These are phyloP conservation scores for Papiliotrema laurentii DNA, from an alignment of 1,284 basidiomycete genomes.

Conservation along the genomic window DNA sequence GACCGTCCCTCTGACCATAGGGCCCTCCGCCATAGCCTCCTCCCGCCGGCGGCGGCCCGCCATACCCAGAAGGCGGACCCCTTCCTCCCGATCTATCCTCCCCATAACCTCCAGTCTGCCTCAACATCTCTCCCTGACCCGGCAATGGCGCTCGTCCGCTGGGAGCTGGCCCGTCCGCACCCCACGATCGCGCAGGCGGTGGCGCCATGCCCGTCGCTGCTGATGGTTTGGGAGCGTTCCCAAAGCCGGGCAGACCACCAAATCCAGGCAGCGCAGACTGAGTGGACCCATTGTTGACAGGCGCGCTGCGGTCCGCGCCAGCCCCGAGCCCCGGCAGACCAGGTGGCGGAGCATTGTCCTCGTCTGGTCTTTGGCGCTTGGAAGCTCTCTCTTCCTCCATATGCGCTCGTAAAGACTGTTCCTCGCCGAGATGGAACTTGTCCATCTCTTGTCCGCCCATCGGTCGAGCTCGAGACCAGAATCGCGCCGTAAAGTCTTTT, in stretches of 20 bases:
- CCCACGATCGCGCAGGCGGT: constrained; percentile 4
- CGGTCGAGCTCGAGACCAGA: constrained; percentile 82
- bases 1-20: neutral
- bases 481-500: constrained; percentile 95
- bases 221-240: constrained; percentile 10
- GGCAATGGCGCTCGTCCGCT: constrained; percentile 25
- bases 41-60: neutral
- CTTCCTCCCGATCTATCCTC: neutral
- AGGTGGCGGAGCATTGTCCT: neutral
- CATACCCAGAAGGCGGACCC: neutral
- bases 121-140: constrained; percentile 48
- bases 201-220: constrained; percentile 3
- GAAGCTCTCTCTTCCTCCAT: constrained; percentile 49
- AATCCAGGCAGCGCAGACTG: constrained; percentile 6
- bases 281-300: neutral
- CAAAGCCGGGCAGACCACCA: constrained; percentile 24
- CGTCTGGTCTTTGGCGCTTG: constrained; percentile 8
- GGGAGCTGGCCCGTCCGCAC: neutral
- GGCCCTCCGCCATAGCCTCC: neutral
- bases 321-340: constrained; percentile 13
- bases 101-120: constrained; percentile 16
- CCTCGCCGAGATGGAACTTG: constrained; percentile 45
- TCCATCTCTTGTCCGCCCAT: constrained; percentile 61
- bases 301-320: neutral
- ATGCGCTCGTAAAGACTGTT: constrained; percentile 39